Evolutionary conservation across 2,329 filamentous ascomycete species (phyloP), one percentile per base, ranked within the genome.

Genomic region (Aspergillus costaricaensis): DNA sequence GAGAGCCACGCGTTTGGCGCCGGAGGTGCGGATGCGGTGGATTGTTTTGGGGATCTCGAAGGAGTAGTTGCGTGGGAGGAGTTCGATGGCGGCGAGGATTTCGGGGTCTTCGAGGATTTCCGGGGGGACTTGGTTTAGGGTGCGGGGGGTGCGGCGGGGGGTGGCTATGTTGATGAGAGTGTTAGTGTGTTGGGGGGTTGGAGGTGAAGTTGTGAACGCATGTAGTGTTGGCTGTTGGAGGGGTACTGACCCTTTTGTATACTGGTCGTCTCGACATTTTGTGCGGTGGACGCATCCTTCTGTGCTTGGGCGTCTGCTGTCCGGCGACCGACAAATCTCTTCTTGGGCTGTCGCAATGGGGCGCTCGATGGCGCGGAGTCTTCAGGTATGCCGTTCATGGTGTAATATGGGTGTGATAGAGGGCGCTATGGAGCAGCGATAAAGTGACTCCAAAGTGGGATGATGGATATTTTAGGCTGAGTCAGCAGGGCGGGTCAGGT

Each of bases 21-120:
- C 87, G 8, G 89, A 87, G 1, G 88, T 89, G 48, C 91, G 89
- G 75, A 99, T 93, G 51, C 94, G 88, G 77, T 98, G 92, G 70
- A 99, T 96, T 8, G 95, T 99, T 80, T 99, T 99, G 74, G 92
- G 95, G 58, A 99, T 92, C 80, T 99, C 95, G 75, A 99, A 99
- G 69, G 91, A 94, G 83, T 99, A 99, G 81, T 99, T 99, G n/a
- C 86, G 81, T 1, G 95, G 95, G 2, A 99, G 86, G 32, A 99
- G 85, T 5, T 87, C 83, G 60, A 98, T 92, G 3, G 95, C 95
- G 48, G 88, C 89, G 75, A 94, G 94, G 71, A 99, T 90, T 51
- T 90, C 91, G 51, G 88, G 82, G 71, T 99, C 90, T 65, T 96
- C 85, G 19, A 95, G 82, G 64, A 99, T 96, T 65, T 94, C 90